Evolutionary conservation across 2,329 filamentous ascomycete genomes (phyloP), one percentile per base, ranked within the genome.

Genomic region (Penicillium glabrum): DNA sequence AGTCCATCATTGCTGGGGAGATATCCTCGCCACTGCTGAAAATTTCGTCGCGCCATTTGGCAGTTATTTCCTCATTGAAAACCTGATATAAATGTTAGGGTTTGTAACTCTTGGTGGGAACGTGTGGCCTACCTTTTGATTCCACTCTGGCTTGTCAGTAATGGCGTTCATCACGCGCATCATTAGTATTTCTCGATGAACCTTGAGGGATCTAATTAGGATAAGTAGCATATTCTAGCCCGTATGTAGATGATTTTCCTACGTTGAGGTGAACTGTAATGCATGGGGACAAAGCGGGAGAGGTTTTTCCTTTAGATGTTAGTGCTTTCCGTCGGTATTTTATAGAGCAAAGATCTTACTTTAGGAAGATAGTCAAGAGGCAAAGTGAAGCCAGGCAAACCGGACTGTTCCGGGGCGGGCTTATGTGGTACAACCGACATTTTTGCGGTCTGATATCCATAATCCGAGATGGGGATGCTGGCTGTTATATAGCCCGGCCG

Each of bases 71-170:
- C 3, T 75, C 66, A 52, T 79, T 67, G 52, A 75, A 75, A 3
- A 72, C 58, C 66, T 71, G 24, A n/a, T 19, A 19, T 19, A 2
- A 39, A 10, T 19, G 10, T 39, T 11, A 39, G n/a, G 19, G n/a
- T 5, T 39, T n/a, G 35, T 19, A n/a, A 10, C 6, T 9, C 2
- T 19, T 23, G 19, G 24, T 45, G 35, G 6, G 14, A 43, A 51
- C 35, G 24, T 16, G 24, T 5, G 7, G 19, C 35, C 2, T 39
- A 79, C 69, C 57, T 80, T 80, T 21, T 59, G 56, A 0, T 77
- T 59, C 78, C 78, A 80, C 1, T 74, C 62, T 0, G 65, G 65
- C 53, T 80, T 79, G 41, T 80, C 77, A 0, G 76, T 78, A 24
- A 80, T 71, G 3, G 60, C 53, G 35, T 78, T 70, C 70, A 80